Conservation (phyloP, 1,139 yeast species). For the Suhomyces guaymorum region DNA sequence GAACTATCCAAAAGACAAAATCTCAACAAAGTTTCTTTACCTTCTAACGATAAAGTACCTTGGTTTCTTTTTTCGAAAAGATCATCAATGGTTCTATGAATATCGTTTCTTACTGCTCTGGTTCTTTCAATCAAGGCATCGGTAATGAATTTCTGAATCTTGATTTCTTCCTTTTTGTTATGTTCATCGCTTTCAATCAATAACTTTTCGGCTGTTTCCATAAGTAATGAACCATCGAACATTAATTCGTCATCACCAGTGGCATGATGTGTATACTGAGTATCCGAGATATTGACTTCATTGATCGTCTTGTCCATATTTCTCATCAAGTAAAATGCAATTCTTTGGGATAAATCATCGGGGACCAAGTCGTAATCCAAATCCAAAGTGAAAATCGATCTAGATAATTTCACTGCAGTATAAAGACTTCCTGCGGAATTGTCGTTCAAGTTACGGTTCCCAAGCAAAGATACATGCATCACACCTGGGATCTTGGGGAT, state of each 20-base stretch:
- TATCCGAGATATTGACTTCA: too few species aligned
- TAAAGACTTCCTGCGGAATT: constrained; percentile 69
- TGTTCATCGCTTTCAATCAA: constrained; percentile 26
- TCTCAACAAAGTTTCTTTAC: constrained; percentile 45
- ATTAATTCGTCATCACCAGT: constrained; percentile 45
- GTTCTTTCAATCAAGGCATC: constrained; percentile 48
- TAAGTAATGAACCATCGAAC: constrained; percentile 47
- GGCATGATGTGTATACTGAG: constrained; percentile 25
- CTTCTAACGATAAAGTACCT: constrained; percentile 44
- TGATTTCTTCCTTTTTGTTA: constrained; percentile 36
- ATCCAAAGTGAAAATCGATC: constrained; percentile 67
- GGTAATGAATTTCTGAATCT: constrained; percentile 41
- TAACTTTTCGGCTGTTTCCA: constrained; percentile 27
- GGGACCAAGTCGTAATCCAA: constrained; percentile 69
- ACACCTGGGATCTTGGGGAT: constrained; percentile 68
- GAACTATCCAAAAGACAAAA: constrained; percentile 48
- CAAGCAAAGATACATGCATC: constrained; percentile 74
- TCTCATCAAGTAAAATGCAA: constrained; percentile 79
- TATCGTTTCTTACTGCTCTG: constrained; percentile 40
- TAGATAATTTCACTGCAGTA: constrained; percentile 66
- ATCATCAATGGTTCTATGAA: constrained; percentile 44
- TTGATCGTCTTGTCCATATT: constrained; percentile 70
- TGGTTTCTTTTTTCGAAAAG: constrained; percentile 38
- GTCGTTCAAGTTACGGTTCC: constrained; percentile 56
- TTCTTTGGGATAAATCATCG: constrained; percentile 71